Evolutionary conservation across 2,329 filamentous ascomycete genomes (phyloP).

Genomic region (Ceratocystis papillata): DNA sequence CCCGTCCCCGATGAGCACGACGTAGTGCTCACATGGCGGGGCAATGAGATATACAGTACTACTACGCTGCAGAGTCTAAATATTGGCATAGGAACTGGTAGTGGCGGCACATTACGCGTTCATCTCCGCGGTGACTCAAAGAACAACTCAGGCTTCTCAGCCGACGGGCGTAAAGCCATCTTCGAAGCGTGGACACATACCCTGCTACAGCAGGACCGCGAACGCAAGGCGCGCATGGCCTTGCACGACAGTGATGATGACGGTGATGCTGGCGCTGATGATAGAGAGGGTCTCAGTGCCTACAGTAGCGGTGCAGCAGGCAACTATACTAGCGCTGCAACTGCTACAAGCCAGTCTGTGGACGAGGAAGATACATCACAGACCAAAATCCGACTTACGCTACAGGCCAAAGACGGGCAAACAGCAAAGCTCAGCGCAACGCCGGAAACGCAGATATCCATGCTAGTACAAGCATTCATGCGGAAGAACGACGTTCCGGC

Average conservation of each 20-base stretch:
- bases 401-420: constrained; percentile 44
- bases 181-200: constrained; percentile 68
- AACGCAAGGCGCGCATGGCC: constrained; percentile 29
- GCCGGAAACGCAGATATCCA: constrained; percentile 48
- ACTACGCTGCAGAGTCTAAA: constrained; percentile 61
- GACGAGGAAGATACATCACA: constrained; percentile 21
- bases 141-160: constrained; percentile 37
- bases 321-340: background rate
- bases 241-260: background rate
- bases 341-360: background rate
- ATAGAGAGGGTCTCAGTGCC: background rate
- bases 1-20: constrained; percentile 37
- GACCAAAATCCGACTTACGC: constrained; percentile 40
- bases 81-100: constrained; percentile 36
- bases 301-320: background rate
- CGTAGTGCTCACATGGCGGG: constrained; percentile 71
- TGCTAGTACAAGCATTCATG: constrained; percentile 53
- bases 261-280: constrained; percentile 5
- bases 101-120: constrained; percentile 31
- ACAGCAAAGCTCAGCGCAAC: constrained; percentile 43
- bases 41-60: constrained; percentile 60
- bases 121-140: constrained; percentile 32
- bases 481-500: constrained; percentile 41
- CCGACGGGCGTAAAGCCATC: constrained; percentile 50
- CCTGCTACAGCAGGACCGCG: constrained; percentile 42